phyloP scores from a whole-genome alignment of 108 stramenopile genomes.

The Cylindrotheca fusiformis region DNA sequence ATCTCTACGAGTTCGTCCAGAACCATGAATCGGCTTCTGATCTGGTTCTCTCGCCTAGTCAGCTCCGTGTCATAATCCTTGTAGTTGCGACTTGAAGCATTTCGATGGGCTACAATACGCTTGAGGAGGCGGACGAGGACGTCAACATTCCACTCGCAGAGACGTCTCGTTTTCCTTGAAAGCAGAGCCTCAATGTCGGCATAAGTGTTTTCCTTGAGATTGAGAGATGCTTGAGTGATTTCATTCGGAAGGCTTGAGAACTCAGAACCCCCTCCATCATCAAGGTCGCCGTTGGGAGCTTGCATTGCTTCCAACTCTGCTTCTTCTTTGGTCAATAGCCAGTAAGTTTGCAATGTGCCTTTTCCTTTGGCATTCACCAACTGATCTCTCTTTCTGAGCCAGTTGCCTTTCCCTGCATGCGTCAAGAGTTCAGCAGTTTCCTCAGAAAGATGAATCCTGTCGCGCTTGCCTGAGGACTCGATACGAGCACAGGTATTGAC shows the following conservation, averaged over 20 bases:
- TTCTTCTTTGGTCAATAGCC: conserved; percentile 22
- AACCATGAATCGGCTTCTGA: conserved; percentile 7
- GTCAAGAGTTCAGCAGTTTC: conserved; percentile 45
- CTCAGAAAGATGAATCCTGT: conserved; percentile 41
- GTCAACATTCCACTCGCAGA: conserved; percentile 35
- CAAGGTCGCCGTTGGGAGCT: no score
- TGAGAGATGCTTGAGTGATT: not conserved
- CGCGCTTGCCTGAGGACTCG: conserved; percentile 39
- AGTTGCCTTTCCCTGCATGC: conserved; percentile 32
- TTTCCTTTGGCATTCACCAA: conserved; percentile 56
- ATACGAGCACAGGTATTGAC: conserved; percentile 56
- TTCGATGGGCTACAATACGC: conserved; percentile 18
- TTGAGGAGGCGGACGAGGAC: conserved; percentile 17
- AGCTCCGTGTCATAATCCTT: conserved; percentile 1
- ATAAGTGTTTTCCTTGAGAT: not conserved
- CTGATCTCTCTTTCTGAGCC: conserved; percentile 33
- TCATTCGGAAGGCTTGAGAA: not conserved
- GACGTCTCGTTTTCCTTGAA: not conserved
- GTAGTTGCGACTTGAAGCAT: not conserved
- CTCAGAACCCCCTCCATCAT: not conserved
- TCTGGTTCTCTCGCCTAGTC: conserved; percentile 1
- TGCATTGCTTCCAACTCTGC: conserved; percentile 3
- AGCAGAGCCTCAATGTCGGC: conserved; percentile 3
- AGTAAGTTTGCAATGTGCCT: conserved; percentile 53
- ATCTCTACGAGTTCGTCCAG: conserved; percentile 24